Evolutionary conservation across 2,329 filamentous ascomycete species (phyloP).

Genomic region (Xylaria sp.): DNA sequence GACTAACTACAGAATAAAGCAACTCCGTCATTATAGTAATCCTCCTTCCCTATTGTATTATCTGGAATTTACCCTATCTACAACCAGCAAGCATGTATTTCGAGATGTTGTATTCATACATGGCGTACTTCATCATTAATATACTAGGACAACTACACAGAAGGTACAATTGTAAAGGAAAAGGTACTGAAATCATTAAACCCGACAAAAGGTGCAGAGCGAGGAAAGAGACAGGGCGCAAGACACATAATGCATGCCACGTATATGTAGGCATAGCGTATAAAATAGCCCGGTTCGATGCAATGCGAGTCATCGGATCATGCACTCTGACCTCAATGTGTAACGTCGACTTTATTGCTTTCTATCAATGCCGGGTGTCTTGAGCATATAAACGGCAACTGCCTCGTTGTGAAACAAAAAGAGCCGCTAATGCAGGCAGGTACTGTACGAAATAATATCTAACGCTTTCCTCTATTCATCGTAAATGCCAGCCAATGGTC

Average conservation of each 20-base stretch:
- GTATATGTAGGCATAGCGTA: background rate
- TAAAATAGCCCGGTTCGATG: conserved; percentile 11
- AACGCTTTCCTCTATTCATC: background rate
- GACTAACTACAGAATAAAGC: background rate
- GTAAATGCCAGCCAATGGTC: conserved; percentile 3
- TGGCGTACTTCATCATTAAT: background rate
- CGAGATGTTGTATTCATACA: background rate
- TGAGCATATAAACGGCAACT: background rate
- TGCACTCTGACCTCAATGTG: conserved; percentile 1
- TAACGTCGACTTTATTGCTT: background rate
- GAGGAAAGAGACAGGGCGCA: background rate
- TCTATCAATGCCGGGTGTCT: background rate
- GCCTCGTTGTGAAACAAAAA: background rate
- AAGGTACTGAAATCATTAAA: background rate
- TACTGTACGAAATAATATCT: too few relatives aligned
- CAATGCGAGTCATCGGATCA: conserved; percentile 25
- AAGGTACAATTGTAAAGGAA: background rate
- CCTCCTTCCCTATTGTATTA: too few relatives aligned
- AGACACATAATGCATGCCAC: conserved; percentile 14
- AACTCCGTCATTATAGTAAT: too few relatives aligned
- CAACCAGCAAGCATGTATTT: background rate
- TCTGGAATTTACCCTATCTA: too few relatives aligned
- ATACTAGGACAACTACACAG: background rate
- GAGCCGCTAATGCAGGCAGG: conserved; percentile 8
- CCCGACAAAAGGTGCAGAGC: background rate